Percentiles rank a stretch among this genome's conserved stretches.
Conservation (phyloP, 2,329 filamentous ascomycete species). For the Fusarium mexicanum region DNA sequence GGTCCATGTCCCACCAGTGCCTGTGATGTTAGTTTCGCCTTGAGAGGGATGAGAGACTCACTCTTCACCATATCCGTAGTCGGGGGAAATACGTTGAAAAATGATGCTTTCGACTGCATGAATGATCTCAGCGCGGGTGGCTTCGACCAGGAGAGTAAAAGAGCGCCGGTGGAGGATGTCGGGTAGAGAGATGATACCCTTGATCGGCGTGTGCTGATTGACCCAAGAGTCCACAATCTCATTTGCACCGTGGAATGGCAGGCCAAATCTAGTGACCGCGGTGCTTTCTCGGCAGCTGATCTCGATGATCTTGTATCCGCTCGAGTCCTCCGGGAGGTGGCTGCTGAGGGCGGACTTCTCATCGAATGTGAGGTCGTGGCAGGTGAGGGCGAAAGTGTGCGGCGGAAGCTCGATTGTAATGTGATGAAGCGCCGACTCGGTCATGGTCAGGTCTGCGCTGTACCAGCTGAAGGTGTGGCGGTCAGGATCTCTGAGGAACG, state of each 20-base stretch:
- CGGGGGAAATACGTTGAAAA: no score
- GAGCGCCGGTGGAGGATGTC: background rate
- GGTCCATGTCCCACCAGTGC: background rate
- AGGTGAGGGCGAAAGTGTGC: rapidly evolving
- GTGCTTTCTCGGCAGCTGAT: background rate
- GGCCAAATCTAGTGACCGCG: background rate
- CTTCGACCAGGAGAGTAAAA: background rate
- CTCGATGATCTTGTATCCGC: rapidly evolving
- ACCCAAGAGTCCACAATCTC: background rate
- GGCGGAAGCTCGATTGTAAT: background rate
- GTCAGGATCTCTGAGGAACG: rapidly evolving
- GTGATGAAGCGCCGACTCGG: rapidly evolving
- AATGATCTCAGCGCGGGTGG: rapidly evolving
- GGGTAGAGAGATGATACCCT: background rate
- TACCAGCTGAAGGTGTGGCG: background rate
- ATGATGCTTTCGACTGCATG: no score
- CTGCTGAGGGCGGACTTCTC: background rate
- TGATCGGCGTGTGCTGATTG: background rate
- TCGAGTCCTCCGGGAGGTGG: background rate
- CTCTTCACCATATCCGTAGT: background rate
- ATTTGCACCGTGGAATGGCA: background rate
- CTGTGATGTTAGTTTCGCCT: background rate
- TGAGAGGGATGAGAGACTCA: background rate
- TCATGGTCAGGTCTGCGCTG: background rate
- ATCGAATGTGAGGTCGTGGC: rapidly evolving